Evolutionary conservation across 768 basidiomycete species (phyloP).

Genomic region (Ephemerocybe angulata): DNA sequence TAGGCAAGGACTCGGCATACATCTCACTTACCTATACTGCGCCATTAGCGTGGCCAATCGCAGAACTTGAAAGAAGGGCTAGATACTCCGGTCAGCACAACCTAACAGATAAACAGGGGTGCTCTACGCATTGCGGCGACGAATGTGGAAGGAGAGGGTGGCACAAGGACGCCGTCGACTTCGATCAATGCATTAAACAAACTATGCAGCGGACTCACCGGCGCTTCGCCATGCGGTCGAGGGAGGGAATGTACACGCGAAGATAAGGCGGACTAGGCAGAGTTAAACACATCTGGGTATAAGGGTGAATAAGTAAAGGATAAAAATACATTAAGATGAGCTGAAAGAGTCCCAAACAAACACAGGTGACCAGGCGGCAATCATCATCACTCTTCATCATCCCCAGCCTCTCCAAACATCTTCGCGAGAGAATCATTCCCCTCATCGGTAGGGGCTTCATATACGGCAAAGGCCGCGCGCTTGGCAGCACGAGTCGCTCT

Average conservation of each 20-base stretch:
- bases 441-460: conserved; percentile 58
- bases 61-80: not conserved
- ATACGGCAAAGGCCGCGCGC: conserved; percentile 69
- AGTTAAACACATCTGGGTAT: not conserved
- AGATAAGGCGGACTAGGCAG: too few relatives aligned
- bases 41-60: not conserved
- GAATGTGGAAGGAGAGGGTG: too few relatives aligned
- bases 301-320: not conserved
- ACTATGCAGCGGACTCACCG: too few relatives aligned
- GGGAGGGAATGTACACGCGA: too few relatives aligned
- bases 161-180: not conserved
- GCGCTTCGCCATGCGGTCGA: too few relatives aligned
- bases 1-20: not conserved
- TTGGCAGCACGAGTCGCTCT: too few relatives aligned
- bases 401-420: conserved; percentile 53
- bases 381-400: conserved; percentile 7
- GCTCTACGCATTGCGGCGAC: too few relatives aligned
- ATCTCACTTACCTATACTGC: not conserved
- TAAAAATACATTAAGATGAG: conserved; percentile 1
- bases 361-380: conserved; percentile 2
- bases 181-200: not conserved
- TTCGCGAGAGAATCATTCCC: conserved; percentile 68
- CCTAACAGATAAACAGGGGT: too few relatives aligned
- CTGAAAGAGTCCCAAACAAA: not conserved
- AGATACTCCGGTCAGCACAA: not conserved